phyloP scores from a whole-genome alignment of 345 rosid genomes.

The Nephelium lappaceum region DNA sequence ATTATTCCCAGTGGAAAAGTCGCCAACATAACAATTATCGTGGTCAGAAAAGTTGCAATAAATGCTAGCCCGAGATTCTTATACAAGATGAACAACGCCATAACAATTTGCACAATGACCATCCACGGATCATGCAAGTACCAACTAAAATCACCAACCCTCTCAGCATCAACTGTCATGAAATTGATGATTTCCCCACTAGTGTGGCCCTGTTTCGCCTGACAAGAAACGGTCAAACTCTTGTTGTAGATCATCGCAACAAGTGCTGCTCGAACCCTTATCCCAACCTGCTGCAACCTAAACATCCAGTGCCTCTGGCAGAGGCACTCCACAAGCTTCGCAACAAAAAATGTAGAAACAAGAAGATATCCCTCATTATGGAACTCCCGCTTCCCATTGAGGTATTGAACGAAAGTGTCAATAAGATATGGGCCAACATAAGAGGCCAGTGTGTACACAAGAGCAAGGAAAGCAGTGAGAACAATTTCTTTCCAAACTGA shows the following conservation, averaged over 20 bases:
- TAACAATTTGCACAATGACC: constrained; percentile 29
- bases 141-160: constrained; percentile 35
- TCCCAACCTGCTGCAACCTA: constrained; percentile 32
- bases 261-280: constrained; percentile 25
- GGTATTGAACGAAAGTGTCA: constrained; percentile 38
- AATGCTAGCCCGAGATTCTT: constrained; percentile 33
- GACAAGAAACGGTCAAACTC: constrained; percentile 29
- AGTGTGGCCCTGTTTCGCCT: constrained; percentile 32
- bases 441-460: constrained; percentile 27
- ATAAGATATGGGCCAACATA: constrained; percentile 46
- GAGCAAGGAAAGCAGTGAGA: constrained; percentile 29
- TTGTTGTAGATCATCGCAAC: constrained; percentile 30
- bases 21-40: constrained; percentile 26
- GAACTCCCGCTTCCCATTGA: constrained; percentile 24
- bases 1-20: constrained; percentile 34
- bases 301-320: constrained; percentile 31
- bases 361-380: constrained; percentile 34
- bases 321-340: constrained; percentile 39
- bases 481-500: constrained; percentile 34
- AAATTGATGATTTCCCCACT: constrained; percentile 42
- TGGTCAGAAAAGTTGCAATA: constrained; percentile 23
- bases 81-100: constrained; percentile 34
- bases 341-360: constrained; percentile 29
- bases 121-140: constrained; percentile 37
- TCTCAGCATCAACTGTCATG: constrained; percentile 40